phyloP scores from a whole-genome alignment of 495 filamentous ascomycete genomes.

The Aspergillus sparsus region DNA sequence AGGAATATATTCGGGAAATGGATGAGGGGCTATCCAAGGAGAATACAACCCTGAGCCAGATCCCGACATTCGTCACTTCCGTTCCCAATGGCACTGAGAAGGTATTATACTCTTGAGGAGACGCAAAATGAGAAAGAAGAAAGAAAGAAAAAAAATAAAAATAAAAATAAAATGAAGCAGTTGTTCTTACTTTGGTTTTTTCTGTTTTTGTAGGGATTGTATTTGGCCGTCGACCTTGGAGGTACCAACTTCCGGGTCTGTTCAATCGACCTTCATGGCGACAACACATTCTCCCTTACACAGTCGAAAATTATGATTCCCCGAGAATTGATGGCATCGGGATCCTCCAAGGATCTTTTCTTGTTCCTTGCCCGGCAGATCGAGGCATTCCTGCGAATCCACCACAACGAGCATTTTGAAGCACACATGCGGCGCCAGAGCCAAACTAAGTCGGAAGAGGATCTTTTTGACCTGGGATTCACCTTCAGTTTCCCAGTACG shows the following conservation, averaged over 20 bases:
- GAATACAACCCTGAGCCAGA: conserved; percentile 83
- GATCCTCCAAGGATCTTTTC: conserved; percentile 86
- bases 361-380: conserved; percentile 91
- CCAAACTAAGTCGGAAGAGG: conserved; percentile 59
- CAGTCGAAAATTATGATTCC: conserved; percentile 93
- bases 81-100: conserved; percentile 98
- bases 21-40: conserved; percentile 80
- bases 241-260: conserved; percentile 99
- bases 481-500: conserved; percentile 98
- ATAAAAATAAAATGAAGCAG: neutral
- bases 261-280: conserved; percentile 86
- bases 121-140: no score
- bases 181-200: conserved; percentile 8
- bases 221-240: conserved; percentile 93
- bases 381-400: conserved; percentile 77
- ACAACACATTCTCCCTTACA: conserved; percentile 87
- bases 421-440: conserved; percentile 62
- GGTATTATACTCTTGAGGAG: conserved; percentile 33
- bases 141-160: no score
- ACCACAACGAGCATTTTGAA: conserved; percentile 88
- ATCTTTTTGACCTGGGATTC: conserved; percentile 89
- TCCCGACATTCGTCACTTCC: conserved; percentile 92
- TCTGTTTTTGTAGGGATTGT: conserved; percentile 66
- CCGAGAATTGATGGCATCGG: conserved; percentile 83
- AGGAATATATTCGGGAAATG: conserved; percentile 84